Base-by-base conservation (phyloP, 768 basidiomycete species). In the Boletales sp. region DNA sequence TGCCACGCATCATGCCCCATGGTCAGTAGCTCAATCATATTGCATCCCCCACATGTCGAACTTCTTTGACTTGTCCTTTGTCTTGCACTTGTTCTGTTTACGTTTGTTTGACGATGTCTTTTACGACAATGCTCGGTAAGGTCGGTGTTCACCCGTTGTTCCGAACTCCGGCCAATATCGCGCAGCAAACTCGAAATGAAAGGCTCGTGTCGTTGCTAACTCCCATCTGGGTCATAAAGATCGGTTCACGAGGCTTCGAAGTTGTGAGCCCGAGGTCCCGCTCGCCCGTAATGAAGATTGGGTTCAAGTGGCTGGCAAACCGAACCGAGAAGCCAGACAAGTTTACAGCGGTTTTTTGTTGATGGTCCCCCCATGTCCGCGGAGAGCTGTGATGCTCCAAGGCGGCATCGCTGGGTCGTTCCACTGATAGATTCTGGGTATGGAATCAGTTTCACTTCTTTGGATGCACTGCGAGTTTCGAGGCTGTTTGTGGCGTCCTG, bases 321-420 rank as follows among this genome's bases (percentile, higher is more conserved):
- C 47, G 46, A 50, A 37, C 19, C 40, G 45, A 57, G 54, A 56
- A 57, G 50, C 48, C 42, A 36, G 32, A 34, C 53, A 49, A 35
- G 51, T 54, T 53, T 47, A 52, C 51, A 51, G 61, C 43, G 54
- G 31, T 35, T 48, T 27, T 31, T 48, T 31, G 44, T 30, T 29
- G 37, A 49, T 40, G 47, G 8, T n/a, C n/a, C 14, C 10, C 12
- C 44, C 42, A 65, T 58, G 62, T 66, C 64, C 64, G 64, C 64
- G 64, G 64, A 64, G 53, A 9, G 19, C 40, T 29, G 48, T 48
- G 43, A 45, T 41, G 51, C 43, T 11, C 39, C 29, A 24, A 45
- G 40, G 41, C 29, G 18, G n/a, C 38, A 36, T 56, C 49, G 40
- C 17, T 38, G 14, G 19, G 2, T 45, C 31, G 47, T 37, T 40